Evolutionary conservation across 2,329 filamentous ascomycete species (phyloP).

Genomic region (Claviceps pazoutovae): DNA sequence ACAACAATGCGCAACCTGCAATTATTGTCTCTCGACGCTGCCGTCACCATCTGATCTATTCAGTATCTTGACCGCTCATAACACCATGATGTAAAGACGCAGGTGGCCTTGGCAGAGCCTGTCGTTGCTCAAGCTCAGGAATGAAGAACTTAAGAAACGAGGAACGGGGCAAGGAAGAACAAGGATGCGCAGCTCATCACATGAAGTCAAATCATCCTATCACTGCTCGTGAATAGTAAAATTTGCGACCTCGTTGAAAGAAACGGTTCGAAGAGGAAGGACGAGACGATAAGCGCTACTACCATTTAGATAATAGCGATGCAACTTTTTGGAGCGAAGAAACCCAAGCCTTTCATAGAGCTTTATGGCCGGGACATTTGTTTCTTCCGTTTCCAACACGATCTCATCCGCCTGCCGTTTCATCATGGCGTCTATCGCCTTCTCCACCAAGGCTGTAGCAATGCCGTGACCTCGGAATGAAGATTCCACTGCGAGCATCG

Average conservation of each 20-base stretch:
- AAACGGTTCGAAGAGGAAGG: constrained; percentile 53
- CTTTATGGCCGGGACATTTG: constrained; percentile 77
- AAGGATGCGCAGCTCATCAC: not conserved
- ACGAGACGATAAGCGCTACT: constrained; percentile 88
- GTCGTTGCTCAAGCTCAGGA: not conserved
- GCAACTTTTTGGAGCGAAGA: constrained; percentile 77
- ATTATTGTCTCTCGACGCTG: constrained; percentile 5
- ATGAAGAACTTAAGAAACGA: not conserved
- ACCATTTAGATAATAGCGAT: constrained; percentile 92
- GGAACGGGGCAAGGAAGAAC: not conserved
- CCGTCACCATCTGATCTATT: not conserved
- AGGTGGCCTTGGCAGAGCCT: not conserved
- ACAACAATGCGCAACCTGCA: not conserved
- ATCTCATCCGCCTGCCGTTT: constrained; percentile 78
- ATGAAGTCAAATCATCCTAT: not conserved
- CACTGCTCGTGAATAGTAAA: constrained; percentile 19
- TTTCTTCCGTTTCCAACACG: constrained; percentile 90
- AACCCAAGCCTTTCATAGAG: constrained; percentile 91
- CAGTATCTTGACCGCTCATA: not conserved
- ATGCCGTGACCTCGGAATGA: constrained; percentile 73
- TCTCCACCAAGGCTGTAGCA: constrained; percentile 74
- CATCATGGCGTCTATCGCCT: constrained; percentile 84
- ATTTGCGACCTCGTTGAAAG: constrained; percentile 25
- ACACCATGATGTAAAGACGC: not conserved
- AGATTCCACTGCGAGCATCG: constrained; percentile 88